A percentile compares a stretch with the other conserved stretches of the same genome.
These are phyloP conservation scores for Chalara sp. DNA, from an alignment of 2,329 filamentous ascomycete genomes.

Conservation along the genomic window DNA sequence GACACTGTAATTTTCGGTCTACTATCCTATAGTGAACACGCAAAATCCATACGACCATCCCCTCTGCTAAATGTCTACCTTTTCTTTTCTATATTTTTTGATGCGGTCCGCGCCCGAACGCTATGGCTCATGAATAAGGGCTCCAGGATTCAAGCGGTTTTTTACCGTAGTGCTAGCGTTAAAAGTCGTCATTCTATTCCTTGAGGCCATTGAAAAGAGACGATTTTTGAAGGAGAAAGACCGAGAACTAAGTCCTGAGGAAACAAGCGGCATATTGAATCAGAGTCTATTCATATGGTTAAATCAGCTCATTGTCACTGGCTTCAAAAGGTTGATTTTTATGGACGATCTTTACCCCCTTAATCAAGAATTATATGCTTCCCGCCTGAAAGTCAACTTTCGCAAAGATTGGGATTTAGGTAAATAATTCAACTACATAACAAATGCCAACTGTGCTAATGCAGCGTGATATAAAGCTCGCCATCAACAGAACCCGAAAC, in stretches of 20 bases:
- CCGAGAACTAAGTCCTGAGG: background rate
- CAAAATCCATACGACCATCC: background rate
- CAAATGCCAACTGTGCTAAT: no score
- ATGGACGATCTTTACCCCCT: background rate
- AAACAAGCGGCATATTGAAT: background rate
- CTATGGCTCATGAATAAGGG: background rate
- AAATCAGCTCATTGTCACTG: background rate
- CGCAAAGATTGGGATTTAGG: background rate
- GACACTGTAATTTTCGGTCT: background rate
- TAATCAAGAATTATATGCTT: background rate
- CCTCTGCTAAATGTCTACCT: background rate
- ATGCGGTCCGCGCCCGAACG: background rate
- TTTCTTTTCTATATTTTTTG: background rate
- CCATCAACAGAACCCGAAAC: no score
- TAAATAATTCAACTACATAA: background rate
- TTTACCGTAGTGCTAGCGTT: background rate
- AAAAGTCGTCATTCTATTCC: background rate
- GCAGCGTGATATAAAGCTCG: no score
- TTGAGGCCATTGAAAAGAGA: background rate
- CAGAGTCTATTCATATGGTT: background rate
- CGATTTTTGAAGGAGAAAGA: no score
- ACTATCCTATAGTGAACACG: slow-evolving; percentile 1
- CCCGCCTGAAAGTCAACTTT: background rate
- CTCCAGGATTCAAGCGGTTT: background rate
- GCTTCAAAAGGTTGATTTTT: background rate